A percentile compares a stretch with the other conserved stretches of the same genome.
These are phyloP conservation scores for Moesziomyces sp. DNA, from an alignment of 1,284 basidiomycete genomes.

Conservation along the genomic window DNA sequence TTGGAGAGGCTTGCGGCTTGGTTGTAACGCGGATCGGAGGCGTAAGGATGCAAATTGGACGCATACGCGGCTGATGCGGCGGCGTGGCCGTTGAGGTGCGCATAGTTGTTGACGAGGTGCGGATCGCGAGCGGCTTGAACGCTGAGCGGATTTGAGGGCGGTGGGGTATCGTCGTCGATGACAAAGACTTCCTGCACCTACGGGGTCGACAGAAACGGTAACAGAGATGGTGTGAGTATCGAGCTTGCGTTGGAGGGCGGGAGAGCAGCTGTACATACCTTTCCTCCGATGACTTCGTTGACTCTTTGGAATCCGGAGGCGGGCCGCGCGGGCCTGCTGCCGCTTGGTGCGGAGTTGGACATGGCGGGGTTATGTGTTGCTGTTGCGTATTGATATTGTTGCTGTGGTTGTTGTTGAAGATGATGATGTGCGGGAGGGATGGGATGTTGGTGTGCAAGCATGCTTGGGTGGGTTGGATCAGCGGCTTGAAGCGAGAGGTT, in stretches of 20 bases:
- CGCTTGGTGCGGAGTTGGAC: conserved; percentile 23
- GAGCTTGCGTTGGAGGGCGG: background rate
- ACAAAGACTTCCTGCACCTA: conserved; percentile 58
- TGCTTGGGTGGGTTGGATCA: conserved; percentile 22
- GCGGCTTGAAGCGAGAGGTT: conserved; percentile 19
- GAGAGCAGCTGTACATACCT: conserved; percentile 33
- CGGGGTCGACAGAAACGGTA: background rate
- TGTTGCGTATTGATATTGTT: conserved; percentile 18
- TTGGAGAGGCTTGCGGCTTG: conserved; percentile 26
- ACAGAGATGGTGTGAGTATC: background rate
- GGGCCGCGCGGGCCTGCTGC: conserved; percentile 28
- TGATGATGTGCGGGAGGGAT: conserved; percentile 22
- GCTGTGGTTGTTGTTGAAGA: conserved; percentile 17
- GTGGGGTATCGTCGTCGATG: conserved; percentile 54
- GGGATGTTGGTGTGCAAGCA: conserved; percentile 48
- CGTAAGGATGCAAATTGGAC: conserved; percentile 13
- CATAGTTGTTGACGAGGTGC: conserved; percentile 43
- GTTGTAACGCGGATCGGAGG: conserved; percentile 29
- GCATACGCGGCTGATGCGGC: conserved; percentile 18
- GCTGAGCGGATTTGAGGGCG: conserved; percentile 48
- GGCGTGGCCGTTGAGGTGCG: conserved; percentile 31
- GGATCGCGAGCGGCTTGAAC: conserved; percentile 42
- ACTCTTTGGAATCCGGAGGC: conserved; percentile 46
- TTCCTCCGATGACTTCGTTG: conserved; percentile 57
- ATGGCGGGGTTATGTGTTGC: conserved; percentile 17